Base-by-base conservation (phyloP, 2,329 filamentous ascomycete genomes). In the Penicillium sp. region DNA sequence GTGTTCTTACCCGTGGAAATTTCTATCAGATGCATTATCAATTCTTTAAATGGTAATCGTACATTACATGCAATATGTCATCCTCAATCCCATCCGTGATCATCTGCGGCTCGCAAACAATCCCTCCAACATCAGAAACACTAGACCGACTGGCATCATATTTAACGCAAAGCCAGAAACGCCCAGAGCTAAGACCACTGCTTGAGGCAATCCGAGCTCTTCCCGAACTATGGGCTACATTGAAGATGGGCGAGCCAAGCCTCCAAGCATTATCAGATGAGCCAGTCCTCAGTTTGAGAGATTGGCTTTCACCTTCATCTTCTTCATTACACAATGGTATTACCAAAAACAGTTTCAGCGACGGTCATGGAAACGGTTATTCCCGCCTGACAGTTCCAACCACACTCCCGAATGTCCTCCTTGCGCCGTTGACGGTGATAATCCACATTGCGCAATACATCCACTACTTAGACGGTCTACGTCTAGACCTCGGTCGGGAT, bases 401-500 rank as follows among this genome's bases (percentile, higher is more conserved):
- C 13, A 51, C 30, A 13, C n/a, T 58, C 19, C 56, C 56, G 29
- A 58, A 58, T 45, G 17, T 29, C 11, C 46, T 58, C 30, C 30
- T 58, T 23, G 56, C 56, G 1, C 56, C 56, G 21, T 13, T 58
- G 30, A 58, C 56, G 19, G 47, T 58, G 30, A 50, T 58, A 4
- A 58, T 51, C 1, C 56, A 58, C 21, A 41, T 58, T 41, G 56
- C 48, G 6, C 56, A 58, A 31, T 58, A 58, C 29, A 38, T n/a
- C 6, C 47, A 17, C 6, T 58, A 44, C 11, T 5, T 45, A 30
- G 31, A 51, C 5, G 11, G 26, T 44, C 23, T 58, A 1, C 23
- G 35, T n/a, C 6, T 21, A 9, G 29, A 41, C 35, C 13, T 15
- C 1, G 35, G 35, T 13, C 35, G 13, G 35, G 5, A 5, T 15